Evolutionary conservation across 2,329 filamentous ascomycete species (phyloP).

Genomic region (Colletotrichum chlorophyti): DNA sequence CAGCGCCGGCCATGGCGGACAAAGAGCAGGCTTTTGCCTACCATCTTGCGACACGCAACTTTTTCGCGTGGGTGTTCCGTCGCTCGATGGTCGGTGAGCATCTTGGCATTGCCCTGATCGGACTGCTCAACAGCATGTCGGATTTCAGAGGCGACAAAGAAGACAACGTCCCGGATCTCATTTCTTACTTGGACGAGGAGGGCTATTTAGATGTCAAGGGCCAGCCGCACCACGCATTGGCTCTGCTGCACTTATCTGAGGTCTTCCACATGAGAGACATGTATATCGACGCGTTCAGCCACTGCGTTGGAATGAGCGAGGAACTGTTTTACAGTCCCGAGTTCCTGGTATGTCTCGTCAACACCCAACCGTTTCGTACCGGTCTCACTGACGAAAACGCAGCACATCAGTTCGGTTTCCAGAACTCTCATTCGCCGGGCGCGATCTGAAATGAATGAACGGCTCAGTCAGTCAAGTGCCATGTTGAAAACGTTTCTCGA

Average conservation of each 20-base stretch:
- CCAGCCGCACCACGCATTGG: constrained; percentile 72
- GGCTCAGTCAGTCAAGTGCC: constrained; percentile 62
- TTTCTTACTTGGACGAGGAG: constrained; percentile 71
- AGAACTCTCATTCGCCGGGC: constrained; percentile 70
- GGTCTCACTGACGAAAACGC: constrained; percentile 32
- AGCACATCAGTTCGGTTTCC: constrained; percentile 60
- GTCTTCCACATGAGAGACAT: constrained; percentile 66
- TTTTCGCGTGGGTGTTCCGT: constrained; percentile 74
- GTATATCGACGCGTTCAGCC: constrained; percentile 77
- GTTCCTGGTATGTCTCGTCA: constrained; percentile 59
- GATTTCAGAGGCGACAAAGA: constrained; percentile 61
- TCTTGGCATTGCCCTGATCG: constrained; percentile 69
- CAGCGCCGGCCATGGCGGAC: constrained; percentile 61
- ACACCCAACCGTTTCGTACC: neutral
- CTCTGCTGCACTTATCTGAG: constrained; percentile 72
- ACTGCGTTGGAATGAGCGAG: constrained; percentile 81
- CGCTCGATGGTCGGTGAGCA: constrained; percentile 72
- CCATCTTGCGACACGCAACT: constrained; percentile 75
- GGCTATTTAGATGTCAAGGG: constrained; percentile 73
- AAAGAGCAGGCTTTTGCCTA: constrained; percentile 64
- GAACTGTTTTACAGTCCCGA: constrained; percentile 62
- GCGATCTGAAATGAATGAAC: constrained; percentile 69
- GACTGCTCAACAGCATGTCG: constrained; percentile 69
- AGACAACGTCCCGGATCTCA: constrained; percentile 66
- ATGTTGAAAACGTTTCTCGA: constrained; percentile 73